Evolutionary conservation across 441 rosid genomes (phyloP), one percentile per base, ranked within the genome.

Genomic region (Mallotus repandus): DNA sequence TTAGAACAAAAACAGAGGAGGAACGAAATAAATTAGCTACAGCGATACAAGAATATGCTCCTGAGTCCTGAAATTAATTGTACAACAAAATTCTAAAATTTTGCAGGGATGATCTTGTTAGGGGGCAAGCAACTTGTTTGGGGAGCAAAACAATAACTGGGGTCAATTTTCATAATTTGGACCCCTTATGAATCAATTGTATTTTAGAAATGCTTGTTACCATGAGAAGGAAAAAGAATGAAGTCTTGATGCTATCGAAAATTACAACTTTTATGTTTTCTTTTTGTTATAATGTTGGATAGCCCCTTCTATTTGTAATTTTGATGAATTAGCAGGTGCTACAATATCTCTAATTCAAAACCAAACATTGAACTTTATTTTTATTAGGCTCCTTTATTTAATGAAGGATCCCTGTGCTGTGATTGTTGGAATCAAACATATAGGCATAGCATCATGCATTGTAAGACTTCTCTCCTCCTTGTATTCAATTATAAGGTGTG

Each of bases 21-120:
- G 98, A 94, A 62, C 88, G 97, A 48, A 81, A 85, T 76, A 86
- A 88, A 73, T 85, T 96, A 72, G 95, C 90, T 6, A 72, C 93
- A 11, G 90, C 90, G 8, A 96, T 96, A 79, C 86, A 88, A 80
- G 98, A 93, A 77, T 85, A 86, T 41, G 90, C 98, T 25, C 98
- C 99, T 46, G 85, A 83, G 13, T 89, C 86, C 0, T 91, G 80
- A 87, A 75, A 53, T 68, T 64, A 9, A 11, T 74, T 41, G 57
- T 53, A 50, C 19, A 57, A 63, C 46, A 14, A 18, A 18, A 11
- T 58, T 57, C 46, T 10, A 25, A 43, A 77, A 69, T 80, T 78
- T 72, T 82, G 80, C 81, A 41, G 60, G 53, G 62, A 25, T 46
- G 49, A 46, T 53, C 68, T 9, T 75, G 25, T 22, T 68, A 62